These are phyloP conservation scores for Citrus trifoliata DNA, from an alignment of 345 rosid genomes.

Conservation along the genomic window DNA sequence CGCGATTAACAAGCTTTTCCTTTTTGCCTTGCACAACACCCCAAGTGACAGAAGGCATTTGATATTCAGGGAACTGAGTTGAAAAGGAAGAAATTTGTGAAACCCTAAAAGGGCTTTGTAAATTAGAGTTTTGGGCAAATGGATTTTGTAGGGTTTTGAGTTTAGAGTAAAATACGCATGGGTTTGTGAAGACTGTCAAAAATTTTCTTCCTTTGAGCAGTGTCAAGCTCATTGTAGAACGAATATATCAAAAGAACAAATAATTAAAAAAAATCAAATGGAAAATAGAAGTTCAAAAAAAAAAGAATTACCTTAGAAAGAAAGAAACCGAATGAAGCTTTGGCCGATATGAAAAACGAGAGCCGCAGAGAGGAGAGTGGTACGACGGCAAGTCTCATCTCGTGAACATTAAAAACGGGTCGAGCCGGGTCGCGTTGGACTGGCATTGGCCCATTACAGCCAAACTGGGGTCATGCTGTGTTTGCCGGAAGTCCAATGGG, in stretches of 20 bases:
- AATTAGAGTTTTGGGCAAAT: constrained; percentile 9
- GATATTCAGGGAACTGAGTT: constrained; percentile 79
- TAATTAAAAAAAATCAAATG: background rate
- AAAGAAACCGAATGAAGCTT: background rate
- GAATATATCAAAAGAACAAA: background rate
- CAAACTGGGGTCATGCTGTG: background rate
- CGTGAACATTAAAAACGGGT: background rate
- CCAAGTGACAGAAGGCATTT: constrained; percentile 98
- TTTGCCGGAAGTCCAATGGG: background rate
- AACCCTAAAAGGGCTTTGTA: constrained; percentile 19
- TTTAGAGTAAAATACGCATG: background rate
- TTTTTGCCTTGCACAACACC: constrained; percentile 86
- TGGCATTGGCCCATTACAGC: background rate
- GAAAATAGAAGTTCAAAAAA: background rate
- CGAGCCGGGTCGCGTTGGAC: background rate
- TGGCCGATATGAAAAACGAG: background rate
- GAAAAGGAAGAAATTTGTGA: constrained; percentile 34
- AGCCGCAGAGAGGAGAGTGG: background rate
- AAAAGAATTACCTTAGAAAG: background rate
- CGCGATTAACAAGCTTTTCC: constrained; percentile 84
- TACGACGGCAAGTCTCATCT: background rate
- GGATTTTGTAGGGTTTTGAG: constrained; percentile 28
- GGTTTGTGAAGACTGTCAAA: constrained; percentile 21
- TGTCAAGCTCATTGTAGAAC: constrained; percentile 25
- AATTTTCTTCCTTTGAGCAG: constrained; percentile 32